Evolutionary conservation across 345 rosid species (phyloP).

Genomic region (Barbarea vulgaris): DNA sequence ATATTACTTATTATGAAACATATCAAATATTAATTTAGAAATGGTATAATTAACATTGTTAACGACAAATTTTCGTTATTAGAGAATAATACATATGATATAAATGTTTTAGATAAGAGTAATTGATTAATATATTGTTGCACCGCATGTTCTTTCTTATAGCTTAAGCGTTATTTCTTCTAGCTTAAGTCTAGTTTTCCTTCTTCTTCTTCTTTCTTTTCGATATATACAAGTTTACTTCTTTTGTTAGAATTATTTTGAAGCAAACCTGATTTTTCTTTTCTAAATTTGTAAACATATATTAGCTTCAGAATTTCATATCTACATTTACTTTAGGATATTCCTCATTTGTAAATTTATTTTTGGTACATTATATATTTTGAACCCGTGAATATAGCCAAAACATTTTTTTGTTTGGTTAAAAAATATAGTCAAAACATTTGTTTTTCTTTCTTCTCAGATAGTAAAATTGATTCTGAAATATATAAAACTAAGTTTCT

Average conservation of each 20-base stretch:
- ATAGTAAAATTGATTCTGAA: not conserved
- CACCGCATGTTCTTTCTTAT: conserved; percentile 21
- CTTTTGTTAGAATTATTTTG: not conserved
- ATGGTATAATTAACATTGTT: not conserved
- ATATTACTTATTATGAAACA: not conserved
- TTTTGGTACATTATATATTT: not conserved
- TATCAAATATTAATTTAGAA: not conserved
- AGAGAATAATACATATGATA: not conserved
- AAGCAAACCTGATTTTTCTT: not conserved
- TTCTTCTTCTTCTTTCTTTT: too few species aligned
- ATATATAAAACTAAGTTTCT: not conserved
- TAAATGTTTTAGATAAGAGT: not conserved
- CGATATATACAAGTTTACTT: not conserved
- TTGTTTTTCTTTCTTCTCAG: not conserved
- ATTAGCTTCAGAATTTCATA: not conserved
- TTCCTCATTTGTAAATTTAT: not conserved
- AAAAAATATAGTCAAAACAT: not conserved
- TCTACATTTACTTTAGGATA: too few species aligned
- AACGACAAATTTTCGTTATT: not conserved
- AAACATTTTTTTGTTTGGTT: too few species aligned
- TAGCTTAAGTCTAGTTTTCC: conserved; percentile 13
- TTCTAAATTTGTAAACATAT: too few species aligned
- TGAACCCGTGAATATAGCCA: not conserved
- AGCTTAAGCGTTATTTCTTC: conserved; percentile 30
- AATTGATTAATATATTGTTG: not conserved